These are phyloP conservation scores for Buxus sempervirens DNA, from an alignment of 164 flowering plant genomes.

Conservation along the genomic window DNA sequence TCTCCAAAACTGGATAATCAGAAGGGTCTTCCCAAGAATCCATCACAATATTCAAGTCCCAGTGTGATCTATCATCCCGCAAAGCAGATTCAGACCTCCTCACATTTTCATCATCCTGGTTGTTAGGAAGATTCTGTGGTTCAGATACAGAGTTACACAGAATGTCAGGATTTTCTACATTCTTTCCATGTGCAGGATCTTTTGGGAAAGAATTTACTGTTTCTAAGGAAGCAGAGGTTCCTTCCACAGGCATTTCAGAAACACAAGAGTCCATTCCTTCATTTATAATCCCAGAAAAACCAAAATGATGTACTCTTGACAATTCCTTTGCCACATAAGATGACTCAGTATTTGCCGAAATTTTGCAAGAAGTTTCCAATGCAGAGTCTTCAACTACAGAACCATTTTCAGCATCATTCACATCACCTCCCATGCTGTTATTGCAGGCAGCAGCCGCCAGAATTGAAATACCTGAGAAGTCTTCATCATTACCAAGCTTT, in stretches of 20 bases:
- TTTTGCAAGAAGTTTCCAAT: conserved; percentile 7
- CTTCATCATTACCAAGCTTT: conserved; percentile 26
- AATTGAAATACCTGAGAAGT: conserved; percentile 67
- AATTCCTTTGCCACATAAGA: conserved; percentile 8
- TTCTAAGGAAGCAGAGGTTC: conserved; percentile 8
- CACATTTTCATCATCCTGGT: conserved; percentile 13
- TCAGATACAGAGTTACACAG: conserved; percentile 5
- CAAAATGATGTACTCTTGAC: conserved; percentile 7
- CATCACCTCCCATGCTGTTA: conserved; percentile 27
- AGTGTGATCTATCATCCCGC: conserved; percentile 47
- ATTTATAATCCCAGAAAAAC: conserved; percentile 14
- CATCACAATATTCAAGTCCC: conserved; percentile 69
- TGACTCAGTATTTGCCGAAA: conserved; percentile 9
- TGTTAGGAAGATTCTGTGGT: conserved; percentile 11
- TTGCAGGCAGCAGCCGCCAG: conserved; percentile 69
- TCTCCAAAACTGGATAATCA: conserved; percentile 25
- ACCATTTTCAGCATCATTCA: conserved; percentile 8
- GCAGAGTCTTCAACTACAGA: conserved; percentile 14
- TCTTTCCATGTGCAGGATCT: conserved; percentile 15
- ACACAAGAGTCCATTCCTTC: conserved; percentile 15
- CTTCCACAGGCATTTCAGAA: conserved; percentile 11
- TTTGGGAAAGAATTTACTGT: conserved; percentile 7
- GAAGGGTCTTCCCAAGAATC: conserved; percentile 58
- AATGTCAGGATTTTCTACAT: conserved; percentile 4
- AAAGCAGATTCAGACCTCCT: conserved; percentile 14